Conservation (phyloP, 495 filamentous ascomycete genomes). For the Aspergillus haitiensis region DNA sequence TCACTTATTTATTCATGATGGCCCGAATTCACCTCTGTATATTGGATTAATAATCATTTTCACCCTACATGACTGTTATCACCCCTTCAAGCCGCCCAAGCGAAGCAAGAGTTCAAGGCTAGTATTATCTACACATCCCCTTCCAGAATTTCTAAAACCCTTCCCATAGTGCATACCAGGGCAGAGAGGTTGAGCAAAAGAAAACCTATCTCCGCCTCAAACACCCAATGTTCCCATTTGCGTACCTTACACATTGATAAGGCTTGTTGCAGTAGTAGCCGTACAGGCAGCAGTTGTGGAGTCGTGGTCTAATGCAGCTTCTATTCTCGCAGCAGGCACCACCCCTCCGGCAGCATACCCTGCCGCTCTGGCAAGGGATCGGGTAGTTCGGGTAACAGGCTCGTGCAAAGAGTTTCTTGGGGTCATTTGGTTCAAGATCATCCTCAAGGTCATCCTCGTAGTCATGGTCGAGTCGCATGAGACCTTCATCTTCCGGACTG, state of each 20-base stretch:
- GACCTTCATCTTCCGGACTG: not conserved
- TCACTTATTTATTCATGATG: too few species aligned
- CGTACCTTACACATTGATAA: slow-evolving; percentile 2
- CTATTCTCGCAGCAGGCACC: slow-evolving; percentile 7
- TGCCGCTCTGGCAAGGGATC: slow-evolving; percentile 6
- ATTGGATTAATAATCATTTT: too few species aligned
- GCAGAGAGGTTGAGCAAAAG: not conserved
- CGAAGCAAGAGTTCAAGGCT: too few species aligned
- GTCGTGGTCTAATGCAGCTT: slow-evolving; percentile 2
- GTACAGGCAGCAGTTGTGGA: slow-evolving; percentile 15
- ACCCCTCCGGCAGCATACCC: slow-evolving; percentile 1
- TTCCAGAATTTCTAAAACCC: not conserved
- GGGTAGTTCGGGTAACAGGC: slow-evolving; percentile 9
- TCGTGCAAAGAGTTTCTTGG: slow-evolving; percentile 9
- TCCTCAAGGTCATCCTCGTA: not conserved
- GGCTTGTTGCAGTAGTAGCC: slow-evolving; percentile 15
- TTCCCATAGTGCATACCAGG: not conserved
- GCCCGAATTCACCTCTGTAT: too few species aligned
- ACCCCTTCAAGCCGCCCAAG: too few species aligned
- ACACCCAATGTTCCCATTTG: slow-evolving; percentile 11
- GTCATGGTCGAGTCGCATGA: not conserved
- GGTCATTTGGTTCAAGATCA: not conserved
- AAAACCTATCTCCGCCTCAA: not conserved
- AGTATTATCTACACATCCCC: not conserved
- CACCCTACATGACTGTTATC: too few species aligned